phyloP scores from a whole-genome alignment of 2,329 filamentous ascomycete genomes.

The Leptographium procerum region DNA sequence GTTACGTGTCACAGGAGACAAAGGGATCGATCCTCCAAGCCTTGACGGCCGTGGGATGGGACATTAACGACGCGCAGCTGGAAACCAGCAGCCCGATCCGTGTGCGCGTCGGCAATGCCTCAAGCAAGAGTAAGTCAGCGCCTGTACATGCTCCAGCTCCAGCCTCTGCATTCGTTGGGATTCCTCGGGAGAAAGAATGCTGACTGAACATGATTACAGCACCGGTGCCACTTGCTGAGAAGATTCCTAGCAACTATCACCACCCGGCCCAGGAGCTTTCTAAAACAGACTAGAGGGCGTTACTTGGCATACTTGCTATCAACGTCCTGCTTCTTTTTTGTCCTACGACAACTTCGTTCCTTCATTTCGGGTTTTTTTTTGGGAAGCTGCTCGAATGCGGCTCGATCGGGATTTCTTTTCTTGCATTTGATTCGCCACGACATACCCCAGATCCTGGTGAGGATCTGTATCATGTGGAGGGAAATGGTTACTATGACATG shows the following conservation, averaged over 20 bases:
- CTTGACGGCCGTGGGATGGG: constrained; percentile 47
- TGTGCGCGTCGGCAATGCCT: constrained; percentile 21
- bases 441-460: background rate
- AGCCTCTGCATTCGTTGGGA: too few relatives aligned
- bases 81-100: constrained; percentile 49
- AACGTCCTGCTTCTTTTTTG: background rate
- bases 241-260: background rate
- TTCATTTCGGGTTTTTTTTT: too few relatives aligned
- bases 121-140: constrained; percentile 16
- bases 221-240: background rate
- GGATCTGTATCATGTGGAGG: background rate
- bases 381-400: background rate
- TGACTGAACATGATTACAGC: background rate
- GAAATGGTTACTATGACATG: background rate
- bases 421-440: background rate
- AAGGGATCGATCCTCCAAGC: constrained; percentile 22
- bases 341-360: too few relatives aligned
- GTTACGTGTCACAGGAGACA: constrained; percentile 31
- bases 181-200: background rate
- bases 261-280: background rate
- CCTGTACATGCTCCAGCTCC: background rate
- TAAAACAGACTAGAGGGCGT: background rate
- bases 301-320: too few relatives aligned
- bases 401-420: background rate
- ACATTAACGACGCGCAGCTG: constrained; percentile 50